Conservation (phyloP, 75 land plant species). For the Cryptomeria japonica region DNA sequence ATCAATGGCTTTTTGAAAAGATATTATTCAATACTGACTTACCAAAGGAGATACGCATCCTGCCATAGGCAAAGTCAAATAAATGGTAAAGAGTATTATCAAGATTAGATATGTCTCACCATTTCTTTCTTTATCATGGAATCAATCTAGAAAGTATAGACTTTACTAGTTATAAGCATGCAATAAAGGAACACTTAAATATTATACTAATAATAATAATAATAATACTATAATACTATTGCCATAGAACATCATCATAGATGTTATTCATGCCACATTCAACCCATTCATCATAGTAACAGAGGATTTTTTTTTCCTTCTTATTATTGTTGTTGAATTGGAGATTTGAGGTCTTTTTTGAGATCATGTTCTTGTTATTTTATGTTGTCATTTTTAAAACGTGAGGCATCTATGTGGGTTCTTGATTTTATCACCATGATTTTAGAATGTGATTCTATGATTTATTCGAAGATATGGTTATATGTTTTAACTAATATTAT, state of each 20-base stretch:
- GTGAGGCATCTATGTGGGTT: too few species aligned
- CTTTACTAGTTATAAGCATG: not conserved
- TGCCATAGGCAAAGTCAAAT: not conserved
- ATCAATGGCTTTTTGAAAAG: slow-evolving; percentile 5
- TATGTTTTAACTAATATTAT: too few species aligned
- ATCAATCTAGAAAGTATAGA: not conserved
- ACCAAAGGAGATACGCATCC: not conserved
- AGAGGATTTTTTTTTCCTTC: too few species aligned
- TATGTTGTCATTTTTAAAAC: too few species aligned
- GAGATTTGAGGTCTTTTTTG: too few species aligned
- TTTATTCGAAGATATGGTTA: too few species aligned
- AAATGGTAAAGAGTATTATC: not conserved
- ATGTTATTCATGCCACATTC: not conserved
- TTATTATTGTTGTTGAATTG: too few species aligned
- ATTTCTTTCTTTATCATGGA: not conserved
- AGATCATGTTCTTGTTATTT: too few species aligned
- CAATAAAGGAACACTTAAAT: not conserved
- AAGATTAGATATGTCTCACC: not conserved
- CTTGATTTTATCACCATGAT: too few species aligned
- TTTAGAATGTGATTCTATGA: too few species aligned
- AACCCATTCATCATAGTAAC: too few species aligned
- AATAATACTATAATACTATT: not conserved
- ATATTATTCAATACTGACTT: not conserved
- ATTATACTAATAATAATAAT: too few species aligned
- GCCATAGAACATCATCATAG: not conserved